Evolutionary conservation across 78 protist species (phyloP).

Genomic region (Neovahlkampfia damariscottae): DNA sequence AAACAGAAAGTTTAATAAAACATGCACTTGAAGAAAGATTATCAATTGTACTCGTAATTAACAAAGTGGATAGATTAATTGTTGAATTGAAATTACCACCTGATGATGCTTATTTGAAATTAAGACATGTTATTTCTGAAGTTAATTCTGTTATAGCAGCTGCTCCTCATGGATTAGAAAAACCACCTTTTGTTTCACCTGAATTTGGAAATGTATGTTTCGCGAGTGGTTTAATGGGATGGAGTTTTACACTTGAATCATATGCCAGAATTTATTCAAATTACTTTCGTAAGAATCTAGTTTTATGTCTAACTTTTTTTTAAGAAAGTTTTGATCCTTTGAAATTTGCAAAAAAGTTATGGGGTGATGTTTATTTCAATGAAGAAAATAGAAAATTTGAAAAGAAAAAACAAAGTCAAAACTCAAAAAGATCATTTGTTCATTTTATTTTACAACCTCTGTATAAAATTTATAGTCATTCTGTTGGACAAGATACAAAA

Average conservation of each 20-base stretch:
- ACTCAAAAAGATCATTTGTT: constrained; percentile 63
- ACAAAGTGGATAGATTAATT: constrained; percentile 84
- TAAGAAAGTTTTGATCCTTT: constrained; percentile 8
- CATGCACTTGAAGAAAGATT: constrained; percentile 49
- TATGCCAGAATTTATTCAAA: constrained; percentile 63
- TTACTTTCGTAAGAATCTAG: background rate
- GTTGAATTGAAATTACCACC: constrained; percentile 94
- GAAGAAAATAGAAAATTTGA: constrained; percentile 37
- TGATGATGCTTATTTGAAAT: constrained; percentile 85
- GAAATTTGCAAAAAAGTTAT: constrained; percentile 73
- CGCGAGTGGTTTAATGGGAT: constrained; percentile 58
- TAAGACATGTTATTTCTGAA: constrained; percentile 68
- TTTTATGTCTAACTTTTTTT: too few relatives aligned
- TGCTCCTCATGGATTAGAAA: background rate
- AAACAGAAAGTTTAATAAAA: constrained; percentile 57
- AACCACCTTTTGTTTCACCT: constrained; percentile 50
- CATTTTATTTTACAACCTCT: constrained; percentile 90
- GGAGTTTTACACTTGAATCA: constrained; percentile 65
- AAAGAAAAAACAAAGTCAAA: background rate
- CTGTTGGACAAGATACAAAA: constrained; percentile 13
- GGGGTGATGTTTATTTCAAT: constrained; percentile 87
- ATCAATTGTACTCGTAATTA: constrained; percentile 50
- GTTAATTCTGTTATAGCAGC: constrained; percentile 46
- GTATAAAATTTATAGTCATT: constrained; percentile 74
- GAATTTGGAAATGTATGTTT: constrained; percentile 81